A percentile compares a stretch with the other conserved stretches of the same genome.
phyloP scores from a whole-genome alignment of 2,329 filamentous ascomycete genomes.

The Pseudogymnoascus sp. region DNA sequence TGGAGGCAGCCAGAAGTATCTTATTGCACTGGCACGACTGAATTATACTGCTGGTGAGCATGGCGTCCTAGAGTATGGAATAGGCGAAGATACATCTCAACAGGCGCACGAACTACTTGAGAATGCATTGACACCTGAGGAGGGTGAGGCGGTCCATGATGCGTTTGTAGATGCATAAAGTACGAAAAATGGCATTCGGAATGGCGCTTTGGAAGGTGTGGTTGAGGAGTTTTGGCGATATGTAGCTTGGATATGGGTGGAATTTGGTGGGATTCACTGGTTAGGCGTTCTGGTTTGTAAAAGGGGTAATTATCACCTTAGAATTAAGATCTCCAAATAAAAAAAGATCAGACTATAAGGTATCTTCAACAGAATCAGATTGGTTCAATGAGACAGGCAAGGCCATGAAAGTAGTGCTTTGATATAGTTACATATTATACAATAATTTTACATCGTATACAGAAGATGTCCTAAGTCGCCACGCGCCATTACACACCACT shows the following conservation, averaged over 20 bases:
- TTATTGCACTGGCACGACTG: conserved; percentile 73
- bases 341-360: background rate
- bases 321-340: background rate
- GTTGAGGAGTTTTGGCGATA: background rate
- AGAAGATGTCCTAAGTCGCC: background rate
- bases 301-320: background rate
- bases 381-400: background rate
- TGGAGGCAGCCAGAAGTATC: conserved; percentile 73
- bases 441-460: conserved; percentile 5
- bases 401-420: background rate
- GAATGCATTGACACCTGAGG: conserved; percentile 71
- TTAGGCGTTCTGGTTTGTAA: background rate
- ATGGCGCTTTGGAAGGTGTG: background rate
- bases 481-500: background rate
- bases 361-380: background rate
- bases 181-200: conserved; percentile 7
- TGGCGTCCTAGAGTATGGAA: conserved; percentile 65
- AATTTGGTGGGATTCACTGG: background rate
- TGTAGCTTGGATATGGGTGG: background rate
- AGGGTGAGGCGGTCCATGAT: conserved; percentile 48
- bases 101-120: conserved; percentile 78
- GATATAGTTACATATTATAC: conserved; percentile 4
- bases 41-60: conserved; percentile 71
- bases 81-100: conserved; percentile 71
- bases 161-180: conserved; percentile 20